Evolutionary conservation across 2,329 filamentous ascomycete genomes (phyloP), one percentile per base, ranked within the genome.

Genomic region (Botrytis squamosa): DNA sequence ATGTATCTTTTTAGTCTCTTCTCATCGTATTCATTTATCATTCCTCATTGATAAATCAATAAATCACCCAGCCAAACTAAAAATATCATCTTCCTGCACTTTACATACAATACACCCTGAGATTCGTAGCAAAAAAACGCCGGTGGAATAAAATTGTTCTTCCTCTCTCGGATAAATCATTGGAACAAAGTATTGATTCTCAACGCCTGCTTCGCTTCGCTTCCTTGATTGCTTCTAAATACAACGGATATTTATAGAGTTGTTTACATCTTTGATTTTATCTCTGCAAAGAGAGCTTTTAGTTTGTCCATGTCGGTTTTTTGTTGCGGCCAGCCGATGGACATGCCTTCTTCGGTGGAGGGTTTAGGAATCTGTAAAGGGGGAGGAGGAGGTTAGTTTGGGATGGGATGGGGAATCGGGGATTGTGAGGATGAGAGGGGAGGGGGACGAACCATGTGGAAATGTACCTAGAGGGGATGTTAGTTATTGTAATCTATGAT

Each of bases 281-380:
- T 86, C 72, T 97, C 93, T 82, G 95, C 94, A 75, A 88, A 87
- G 75, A 97, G 85, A 76, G 88, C 89, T 87, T 95, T 93, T 79
- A 99, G 85, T 81, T 91, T 88, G 1, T 93, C 93, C 92, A 96
- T 97, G 79, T 97, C 91, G 2, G 88, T 88, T 75, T 86, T 83
- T 83, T 93, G 88, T 76, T 90, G 85, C 33, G 95, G 94, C 96
- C 96, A 99, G 49, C 84, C 82, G 78, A 98, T 87, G 7, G 88
- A 90, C 70, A 99, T 85, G 10, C 96, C 96, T 82, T 98, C 93
- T 52, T 86, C 81, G 79, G 91, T 85, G 80, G 93, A 97, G 70
- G 96, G 95, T 87, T 99, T 99, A 52, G 96, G 96, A 76, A 99
- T 99, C 92, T 94, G 52, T 22, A n/a, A n/a, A 33, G 52, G 14